Percentiles rank a stretch among this genome's conserved stretches.
These are phyloP conservation scores for Sporothrix luriei DNA, from an alignment of 2,329 filamentous ascomycete species.

Conservation along the genomic window DNA sequence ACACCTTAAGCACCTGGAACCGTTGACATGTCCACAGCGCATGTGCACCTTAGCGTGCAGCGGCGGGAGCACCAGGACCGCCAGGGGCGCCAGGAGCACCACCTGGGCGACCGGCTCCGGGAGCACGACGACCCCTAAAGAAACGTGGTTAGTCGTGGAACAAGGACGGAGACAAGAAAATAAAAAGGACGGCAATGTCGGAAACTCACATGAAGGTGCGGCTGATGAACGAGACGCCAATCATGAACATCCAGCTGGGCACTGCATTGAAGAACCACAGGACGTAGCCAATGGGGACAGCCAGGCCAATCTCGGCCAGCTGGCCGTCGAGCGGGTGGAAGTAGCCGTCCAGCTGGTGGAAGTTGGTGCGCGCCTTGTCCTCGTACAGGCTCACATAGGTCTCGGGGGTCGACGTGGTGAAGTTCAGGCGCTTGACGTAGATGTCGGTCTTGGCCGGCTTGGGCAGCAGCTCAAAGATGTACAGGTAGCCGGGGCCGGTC, in stretches of 20 bases:
- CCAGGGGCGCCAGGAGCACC: slow-evolving; percentile 32
- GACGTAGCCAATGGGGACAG: slow-evolving; percentile 66
- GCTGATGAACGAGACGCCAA: slow-evolving; percentile 71
- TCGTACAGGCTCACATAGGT: slow-evolving; percentile 64
- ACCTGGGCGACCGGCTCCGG: slow-evolving; percentile 37
- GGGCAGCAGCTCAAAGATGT: slow-evolving; percentile 69
- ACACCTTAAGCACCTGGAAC: background rate
- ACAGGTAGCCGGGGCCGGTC: slow-evolving; percentile 64
- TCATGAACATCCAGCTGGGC: slow-evolving; percentile 78
- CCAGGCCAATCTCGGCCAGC: slow-evolving; percentile 63
- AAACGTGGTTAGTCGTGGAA: slow-evolving; percentile 15
- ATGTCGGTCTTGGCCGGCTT: slow-evolving; percentile 65
- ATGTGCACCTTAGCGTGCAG: slow-evolving; percentile 16
- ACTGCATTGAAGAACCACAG: slow-evolving; percentile 68
- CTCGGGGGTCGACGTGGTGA: slow-evolving; percentile 66
- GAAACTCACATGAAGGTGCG: slow-evolving; percentile 72
- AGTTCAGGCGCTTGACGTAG: slow-evolving; percentile 67
- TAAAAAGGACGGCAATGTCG: background rate
- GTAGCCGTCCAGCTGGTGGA: slow-evolving; percentile 59
- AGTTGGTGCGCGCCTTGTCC: slow-evolving; percentile 49
- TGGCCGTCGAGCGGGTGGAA: slow-evolving; percentile 77
- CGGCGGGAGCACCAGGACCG: too few species aligned
- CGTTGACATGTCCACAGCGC: background rate
- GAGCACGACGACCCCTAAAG: slow-evolving; percentile 44
- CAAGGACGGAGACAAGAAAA: background rate